Evolutionary conservation across 257 asterid species (phyloP).

Genomic region (Fraxinus pennsylvanica): DNA sequence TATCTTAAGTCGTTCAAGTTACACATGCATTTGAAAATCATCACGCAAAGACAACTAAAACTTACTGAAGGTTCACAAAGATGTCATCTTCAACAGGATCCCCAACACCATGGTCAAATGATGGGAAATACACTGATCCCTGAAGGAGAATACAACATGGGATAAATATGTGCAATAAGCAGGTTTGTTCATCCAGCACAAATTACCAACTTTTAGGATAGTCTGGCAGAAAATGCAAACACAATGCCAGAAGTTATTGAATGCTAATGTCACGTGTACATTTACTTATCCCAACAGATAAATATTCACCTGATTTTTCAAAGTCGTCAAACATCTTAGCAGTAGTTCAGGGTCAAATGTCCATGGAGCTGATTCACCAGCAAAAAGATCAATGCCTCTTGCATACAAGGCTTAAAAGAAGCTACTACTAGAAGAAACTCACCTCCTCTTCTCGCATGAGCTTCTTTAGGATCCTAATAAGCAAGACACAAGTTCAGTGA

Average conservation of each 20-base stretch:
- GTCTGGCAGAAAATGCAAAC: conserved; percentile 18
- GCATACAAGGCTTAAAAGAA: conserved; percentile 22
- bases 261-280: background rate
- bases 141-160: conserved; percentile 27
- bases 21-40: background rate
- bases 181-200: background rate
- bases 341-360: conserved; percentile 80
- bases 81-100: conserved; percentile 95
- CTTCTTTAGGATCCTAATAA: conserved; percentile 84
- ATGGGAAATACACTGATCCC: conserved; percentile 89
- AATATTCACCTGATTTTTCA: conserved; percentile 61
- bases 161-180: conserved; percentile 2
- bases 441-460: conserved; percentile 98
- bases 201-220: conserved; percentile 3
- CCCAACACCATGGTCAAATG: conserved; percentile 94
- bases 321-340: conserved; percentile 58
- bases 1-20: background rate
- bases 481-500: conserved; percentile 28
- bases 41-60: conserved; percentile 18
- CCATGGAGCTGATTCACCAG: conserved; percentile 83
- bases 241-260: background rate
- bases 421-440: conserved; percentile 27
- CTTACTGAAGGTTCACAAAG: conserved; percentile 83
- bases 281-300: conserved; percentile 22
- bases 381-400: conserved; percentile 25